A percentile compares a stretch with the other conserved stretches of the same genome.
These are phyloP conservation scores for Neopestalotiopsis sp. DNA, from an alignment of 2,329 filamentous ascomycete species.

Conservation along the genomic window DNA sequence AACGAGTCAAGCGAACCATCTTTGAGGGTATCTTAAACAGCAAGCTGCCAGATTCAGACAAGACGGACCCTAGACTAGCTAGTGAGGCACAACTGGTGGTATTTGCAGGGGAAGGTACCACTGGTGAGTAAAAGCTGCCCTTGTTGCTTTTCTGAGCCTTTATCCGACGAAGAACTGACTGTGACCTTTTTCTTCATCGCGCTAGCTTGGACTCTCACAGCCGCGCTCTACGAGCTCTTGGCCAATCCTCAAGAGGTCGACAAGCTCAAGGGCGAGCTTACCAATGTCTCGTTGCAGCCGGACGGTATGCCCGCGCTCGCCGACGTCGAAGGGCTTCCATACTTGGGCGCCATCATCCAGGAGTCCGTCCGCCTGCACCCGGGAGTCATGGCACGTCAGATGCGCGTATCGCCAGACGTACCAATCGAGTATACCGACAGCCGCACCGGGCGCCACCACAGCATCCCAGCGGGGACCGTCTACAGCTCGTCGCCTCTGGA, in stretches of 20 bases:
- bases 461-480: background rate
- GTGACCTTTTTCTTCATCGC: no score
- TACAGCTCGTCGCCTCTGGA: background rate
- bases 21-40: background rate
- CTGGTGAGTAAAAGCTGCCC: background rate
- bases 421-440: background rate
- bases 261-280: background rate
- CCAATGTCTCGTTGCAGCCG: background rate
- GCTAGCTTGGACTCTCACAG: no score
- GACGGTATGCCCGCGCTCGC: background rate
- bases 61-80: background rate
- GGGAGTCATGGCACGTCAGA: background rate
- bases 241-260: background rate
- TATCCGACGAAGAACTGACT: no score
- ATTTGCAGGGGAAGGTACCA: background rate
- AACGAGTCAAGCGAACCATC: background rate
- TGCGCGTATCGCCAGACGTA: background rate
- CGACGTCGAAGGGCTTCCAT: background rate
- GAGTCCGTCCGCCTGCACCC: background rate
- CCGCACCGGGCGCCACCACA: background rate
- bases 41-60: background rate
- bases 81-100: background rate
- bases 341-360: background rate
- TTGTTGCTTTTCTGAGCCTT: background rate
- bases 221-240: background rate